phyloP scores from a whole-genome alignment of 257 asterid genomes.

The Thymus quinquecostatus region DNA sequence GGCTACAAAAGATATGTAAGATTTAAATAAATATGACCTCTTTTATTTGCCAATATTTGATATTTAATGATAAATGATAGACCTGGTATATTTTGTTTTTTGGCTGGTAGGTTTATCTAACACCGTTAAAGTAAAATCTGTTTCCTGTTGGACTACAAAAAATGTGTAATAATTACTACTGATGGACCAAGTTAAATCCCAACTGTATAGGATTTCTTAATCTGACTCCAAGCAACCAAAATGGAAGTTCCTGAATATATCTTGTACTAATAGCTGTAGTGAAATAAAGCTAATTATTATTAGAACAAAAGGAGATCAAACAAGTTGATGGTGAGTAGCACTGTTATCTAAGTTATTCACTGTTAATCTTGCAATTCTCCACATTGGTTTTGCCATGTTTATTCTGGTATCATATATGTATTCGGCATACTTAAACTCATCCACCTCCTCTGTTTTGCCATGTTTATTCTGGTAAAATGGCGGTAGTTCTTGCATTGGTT shows the following conservation, averaged over 20 bases:
- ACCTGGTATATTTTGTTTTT: constrained; percentile 14
- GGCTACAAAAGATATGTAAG: neutral
- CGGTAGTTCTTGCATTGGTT: neutral
- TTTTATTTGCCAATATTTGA: no score
- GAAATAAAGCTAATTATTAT: neutral
- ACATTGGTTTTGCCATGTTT: no score
- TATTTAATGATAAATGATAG: constrained; percentile 6
- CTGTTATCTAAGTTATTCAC: neutral
- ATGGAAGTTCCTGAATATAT: neutral
- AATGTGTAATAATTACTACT: neutral
- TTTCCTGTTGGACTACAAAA: neutral
- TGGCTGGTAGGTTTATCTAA: neutral
- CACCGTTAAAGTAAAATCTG: no score
- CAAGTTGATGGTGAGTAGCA: neutral
- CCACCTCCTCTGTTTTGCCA: no score
- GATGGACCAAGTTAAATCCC: no score
- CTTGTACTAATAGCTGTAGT: neutral
- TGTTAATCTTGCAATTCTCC: neutral
- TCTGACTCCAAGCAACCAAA: neutral
- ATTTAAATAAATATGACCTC: no score
- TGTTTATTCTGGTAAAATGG: neutral
- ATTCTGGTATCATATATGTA: no score
- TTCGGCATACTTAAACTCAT: no score
- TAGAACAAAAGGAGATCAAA: neutral
- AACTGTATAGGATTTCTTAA: no score